Evolutionary conservation across 1,284 basidiomycete species (phyloP).

Genomic region (Marasmius tenuissimus): DNA sequence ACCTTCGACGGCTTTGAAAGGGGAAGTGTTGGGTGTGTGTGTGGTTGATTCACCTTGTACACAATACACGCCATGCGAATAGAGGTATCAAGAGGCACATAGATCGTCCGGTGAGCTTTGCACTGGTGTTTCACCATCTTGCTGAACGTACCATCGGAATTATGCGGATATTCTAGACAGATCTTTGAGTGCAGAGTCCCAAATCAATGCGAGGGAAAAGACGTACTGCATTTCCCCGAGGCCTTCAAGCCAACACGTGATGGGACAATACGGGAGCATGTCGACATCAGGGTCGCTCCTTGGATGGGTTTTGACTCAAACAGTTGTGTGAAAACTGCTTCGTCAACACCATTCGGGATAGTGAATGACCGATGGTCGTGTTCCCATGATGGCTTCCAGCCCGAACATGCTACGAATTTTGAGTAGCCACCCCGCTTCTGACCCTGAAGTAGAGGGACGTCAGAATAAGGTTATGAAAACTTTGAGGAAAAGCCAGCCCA

Average conservation of each 20-base stretch:
- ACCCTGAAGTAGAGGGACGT: background rate
- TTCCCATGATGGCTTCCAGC: background rate
- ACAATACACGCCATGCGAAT: constrained; percentile 1
- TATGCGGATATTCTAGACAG: background rate
- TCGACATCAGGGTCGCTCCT: background rate
- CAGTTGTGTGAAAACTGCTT: background rate
- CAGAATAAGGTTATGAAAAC: background rate
- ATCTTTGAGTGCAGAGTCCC: background rate
- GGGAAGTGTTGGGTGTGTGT: constrained; percentile 3
- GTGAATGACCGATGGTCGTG: background rate
- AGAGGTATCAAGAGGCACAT: background rate
- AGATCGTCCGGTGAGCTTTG: background rate
- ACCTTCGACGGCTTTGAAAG: background rate
- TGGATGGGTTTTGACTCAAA: background rate
- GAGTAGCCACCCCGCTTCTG: background rate
- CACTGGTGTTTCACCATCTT: background rate
- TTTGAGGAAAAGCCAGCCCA: no score
- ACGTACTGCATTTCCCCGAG: no score
- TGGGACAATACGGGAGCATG: background rate
- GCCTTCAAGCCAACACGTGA: background rate
- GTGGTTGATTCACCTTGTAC: constrained; percentile 1
- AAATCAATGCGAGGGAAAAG: no score
- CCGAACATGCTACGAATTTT: background rate
- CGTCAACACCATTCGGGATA: background rate
- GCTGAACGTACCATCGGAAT: background rate